Percentiles rank a stretch among this genome's conserved stretches.
These are phyloP conservation scores for Verticillium zaregamsianum DNA, from an alignment of 2,329 filamentous ascomycete species.

Conservation along the genomic window DNA sequence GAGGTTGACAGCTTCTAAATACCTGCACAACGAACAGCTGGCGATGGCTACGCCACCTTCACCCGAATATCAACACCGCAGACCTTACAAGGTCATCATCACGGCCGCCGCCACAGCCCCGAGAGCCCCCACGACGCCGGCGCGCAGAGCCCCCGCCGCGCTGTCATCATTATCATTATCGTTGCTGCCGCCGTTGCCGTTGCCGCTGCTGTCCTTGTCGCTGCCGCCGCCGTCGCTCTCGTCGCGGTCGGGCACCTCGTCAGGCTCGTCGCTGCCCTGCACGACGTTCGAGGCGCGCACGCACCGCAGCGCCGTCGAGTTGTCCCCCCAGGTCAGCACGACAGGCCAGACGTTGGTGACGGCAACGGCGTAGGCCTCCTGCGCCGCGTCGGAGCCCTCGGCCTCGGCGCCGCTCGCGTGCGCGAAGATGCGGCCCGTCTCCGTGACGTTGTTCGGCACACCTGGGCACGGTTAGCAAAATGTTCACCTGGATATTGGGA, in stretches of 20 bases:
- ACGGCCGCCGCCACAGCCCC: neutral
- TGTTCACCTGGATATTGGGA: neutral
- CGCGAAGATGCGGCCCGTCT: neutral
- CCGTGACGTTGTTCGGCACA: neutral
- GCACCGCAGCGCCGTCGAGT: neutral
- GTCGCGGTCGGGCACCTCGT: neutral
- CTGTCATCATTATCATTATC: neutral
- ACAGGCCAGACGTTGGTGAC: conserved; percentile 1
- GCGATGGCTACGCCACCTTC: neutral
- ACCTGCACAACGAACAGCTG: neutral
- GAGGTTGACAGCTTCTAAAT: neutral
- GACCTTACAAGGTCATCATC: neutral
- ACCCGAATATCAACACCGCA: too few species aligned
- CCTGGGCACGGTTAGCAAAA: neutral
- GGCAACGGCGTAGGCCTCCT: conserved; percentile 6
- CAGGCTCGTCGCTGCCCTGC: neutral
- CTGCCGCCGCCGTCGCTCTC: neutral
- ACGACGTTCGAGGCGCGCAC: neutral
- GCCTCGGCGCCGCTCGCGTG: neutral
- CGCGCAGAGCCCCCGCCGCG: neutral
- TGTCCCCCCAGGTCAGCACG: neutral
- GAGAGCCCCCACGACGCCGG: neutral
- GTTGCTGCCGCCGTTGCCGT: neutral
- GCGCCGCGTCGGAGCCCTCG: conserved; percentile 6
- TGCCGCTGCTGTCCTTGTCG: neutral